Evolutionary conservation across 2,329 filamentous ascomycete genomes (phyloP), one percentile per base, ranked within the genome.

Genomic region (Sarocladiaceae sp.): DNA sequence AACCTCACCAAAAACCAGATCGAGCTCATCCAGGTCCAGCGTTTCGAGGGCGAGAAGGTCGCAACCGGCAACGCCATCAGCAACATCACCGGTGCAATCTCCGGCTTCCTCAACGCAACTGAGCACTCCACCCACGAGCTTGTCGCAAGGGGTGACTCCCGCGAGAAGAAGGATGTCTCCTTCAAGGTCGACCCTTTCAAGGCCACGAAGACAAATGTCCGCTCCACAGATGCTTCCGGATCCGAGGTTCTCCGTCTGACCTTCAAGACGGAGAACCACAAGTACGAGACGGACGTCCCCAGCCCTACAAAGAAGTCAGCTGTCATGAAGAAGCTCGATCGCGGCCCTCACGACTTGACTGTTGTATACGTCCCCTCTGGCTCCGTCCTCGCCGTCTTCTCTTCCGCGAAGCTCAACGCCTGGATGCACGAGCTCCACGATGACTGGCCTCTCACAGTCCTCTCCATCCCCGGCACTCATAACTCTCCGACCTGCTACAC

Each of bases 391-490:
- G 65, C 78, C 32, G 70, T 97, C 48, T 82, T 83, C 65, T 87
- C 82, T 49, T 88, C 82, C 4, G 75, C 82, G 13, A 74, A 80
- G 44, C 75, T 90, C 41, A 61, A 80, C 49, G 66, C 72, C 44
- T 95, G 93, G 93, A 97, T 97, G 90, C 65, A 72, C 46, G 74
- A 82, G 49, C 73, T 97, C 33, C 71, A 75, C 48, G 78, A 90
- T 56, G 74, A 80, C 16, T 83, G 80, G 43, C 81, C 88, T 2
- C 71, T 97, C 4, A 85, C 87, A 1, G 76, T 83, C 3, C 78
- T 98, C 41, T 93, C 85, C 41, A 93, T 97, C 50, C 93, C 93
- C 0, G 93, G 93, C 51, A 96, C 93, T 0, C 93, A 98, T 71
- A 97, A 98, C 67, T 88, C 86, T 15, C 88, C 93, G 6, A 94